Evolutionary conservation across 768 basidiomycete genomes (phyloP), one percentile per base, ranked within the genome.

Genomic region (Tylopilus vinaceipallidus): DNA sequence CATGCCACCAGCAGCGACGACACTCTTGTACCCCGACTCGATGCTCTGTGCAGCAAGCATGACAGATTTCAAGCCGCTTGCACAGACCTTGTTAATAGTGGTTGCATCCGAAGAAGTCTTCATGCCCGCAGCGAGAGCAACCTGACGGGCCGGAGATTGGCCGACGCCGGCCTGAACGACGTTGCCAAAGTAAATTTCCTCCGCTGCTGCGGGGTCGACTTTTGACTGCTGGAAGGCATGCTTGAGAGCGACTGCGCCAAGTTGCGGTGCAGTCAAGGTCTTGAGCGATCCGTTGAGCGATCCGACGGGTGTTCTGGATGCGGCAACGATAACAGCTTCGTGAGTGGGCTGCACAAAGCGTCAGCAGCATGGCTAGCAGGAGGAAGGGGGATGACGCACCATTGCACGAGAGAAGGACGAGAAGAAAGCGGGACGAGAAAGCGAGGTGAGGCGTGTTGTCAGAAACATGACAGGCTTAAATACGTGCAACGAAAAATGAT

Each of bases 51-150:
- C 80, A 48, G 92, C 97, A 54, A 98, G 78, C 71, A 93, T 97
- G 73, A 98, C 82, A 24, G 95, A 80, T 73, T 98, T 98, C 80
- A 99, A 76, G 53, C 97, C 97, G 46, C 91, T 94, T 6, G 97
- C 97, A 70, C 97, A 99, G 69, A 99, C 97, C 75, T 99, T 99
- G 83, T 99, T 99, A 75, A 99, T 85, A 42, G 97, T 99, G 32
- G 97, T 98, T 19, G 95, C 95, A 73, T 99, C 97, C 23, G 95
- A 95, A 49, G 78, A 78, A 10, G 84, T 68, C 55, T 79, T 83
- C 64, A 97, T 75, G 55, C 97, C 97, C n/a, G 94, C 80, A 47
- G 73, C 79, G 50, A 99, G 83, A n/a, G 86, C 93, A 47, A 95
- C 97, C 71, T 99, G 97, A 56, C 97, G 84, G 45, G 97, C 97